Base-by-base conservation (phyloP, 2,329 filamentous ascomycete genomes). In the Trichoderma endophyticum region DNA sequence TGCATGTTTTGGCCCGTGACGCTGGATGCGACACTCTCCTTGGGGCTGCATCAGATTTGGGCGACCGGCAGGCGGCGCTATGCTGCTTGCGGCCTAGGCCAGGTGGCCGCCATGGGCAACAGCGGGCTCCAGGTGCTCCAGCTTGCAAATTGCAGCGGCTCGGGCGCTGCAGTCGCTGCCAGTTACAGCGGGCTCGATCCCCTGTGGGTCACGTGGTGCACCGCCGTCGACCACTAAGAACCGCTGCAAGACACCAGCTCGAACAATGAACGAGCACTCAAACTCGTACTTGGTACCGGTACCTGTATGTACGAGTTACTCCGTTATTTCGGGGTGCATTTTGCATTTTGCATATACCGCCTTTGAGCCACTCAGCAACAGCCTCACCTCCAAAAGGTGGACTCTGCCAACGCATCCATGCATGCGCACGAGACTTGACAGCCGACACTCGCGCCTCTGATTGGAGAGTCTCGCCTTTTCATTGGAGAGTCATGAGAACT, bases 81-180 rank as follows among this genome's bases (percentile, higher is more conserved):
- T 39, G 51, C 68, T 48, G 36, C 9, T 62, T 73, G 61, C 56
- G 68, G 68, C 48, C 36, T 73, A 66, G 78, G 43, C 26, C 39
- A 28, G 57, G 26, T 79, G 73, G 78, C 77, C 79, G 75, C 78
- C 78, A 79, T 79, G 76, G 78, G 78, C 78, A 79, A 79, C 78
- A 78, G 34, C 61, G 57, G 64, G 32, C 64, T 57, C 34, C n/a
- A 28, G 39, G 26, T 6, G 1, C 4, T 7, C 14, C 39, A 39
- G 36, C 34, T 18, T 39, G 15, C 57, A 60, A 60, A 60, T 65
- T 30, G 28, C 26, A 57, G 34, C 39, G 65, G 65, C n/a, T 68
- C 54, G 65, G 56, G 65, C 65, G 65, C 65, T 68, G 51, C 26
- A 60, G n/a, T 12, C 1, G 43, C 18, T 21, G 43, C 15, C 43